Conservation (phyloP, 2,329 filamentous ascomycete genomes). For the Aspergillus viridinutans region DNA sequence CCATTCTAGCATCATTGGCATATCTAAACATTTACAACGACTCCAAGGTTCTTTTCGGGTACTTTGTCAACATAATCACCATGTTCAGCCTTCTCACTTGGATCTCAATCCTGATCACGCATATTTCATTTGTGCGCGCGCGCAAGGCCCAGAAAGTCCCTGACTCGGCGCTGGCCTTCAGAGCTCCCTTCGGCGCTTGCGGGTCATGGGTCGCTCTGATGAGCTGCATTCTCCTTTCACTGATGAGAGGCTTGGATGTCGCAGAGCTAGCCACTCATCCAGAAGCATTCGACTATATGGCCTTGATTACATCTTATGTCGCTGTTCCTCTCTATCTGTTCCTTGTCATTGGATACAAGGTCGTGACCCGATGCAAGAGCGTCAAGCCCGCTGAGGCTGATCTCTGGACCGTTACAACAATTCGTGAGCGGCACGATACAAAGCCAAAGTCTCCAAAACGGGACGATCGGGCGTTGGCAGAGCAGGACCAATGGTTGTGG, state of each 20-base stretch:
- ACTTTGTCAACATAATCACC: conserved; percentile 63
- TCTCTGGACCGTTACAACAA: conserved; percentile 65
- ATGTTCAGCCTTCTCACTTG: conserved; percentile 64
- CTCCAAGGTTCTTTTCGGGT: conserved; percentile 54
- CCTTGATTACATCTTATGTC: conserved; percentile 70
- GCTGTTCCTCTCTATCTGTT: conserved; percentile 70
- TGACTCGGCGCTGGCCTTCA: conserved; percentile 56
- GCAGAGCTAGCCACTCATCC: conserved; percentile 47
- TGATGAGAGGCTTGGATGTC: conserved; percentile 75
- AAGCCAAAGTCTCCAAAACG: neutral
- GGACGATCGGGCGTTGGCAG: neutral
- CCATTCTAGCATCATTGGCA: conserved; percentile 60
- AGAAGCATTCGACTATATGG: conserved; percentile 62
- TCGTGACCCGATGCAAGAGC: conserved; percentile 50
- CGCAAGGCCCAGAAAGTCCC: conserved; percentile 57
- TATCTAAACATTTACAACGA: conserved; percentile 60
- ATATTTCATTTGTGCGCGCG: conserved; percentile 62
- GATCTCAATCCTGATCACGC: conserved; percentile 64
- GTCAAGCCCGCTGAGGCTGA: conserved; percentile 58
- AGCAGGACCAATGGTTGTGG: neutral
- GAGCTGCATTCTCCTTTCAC: conserved; percentile 66
- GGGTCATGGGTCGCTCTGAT: conserved; percentile 64
- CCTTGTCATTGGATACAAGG: conserved; percentile 65
- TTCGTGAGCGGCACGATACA: conserved; percentile 66
- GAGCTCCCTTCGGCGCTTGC: conserved; percentile 64